Evolutionary conservation across 768 basidiomycete species (phyloP).

Genomic region (Phlebiopsis flavidoalba): DNA sequence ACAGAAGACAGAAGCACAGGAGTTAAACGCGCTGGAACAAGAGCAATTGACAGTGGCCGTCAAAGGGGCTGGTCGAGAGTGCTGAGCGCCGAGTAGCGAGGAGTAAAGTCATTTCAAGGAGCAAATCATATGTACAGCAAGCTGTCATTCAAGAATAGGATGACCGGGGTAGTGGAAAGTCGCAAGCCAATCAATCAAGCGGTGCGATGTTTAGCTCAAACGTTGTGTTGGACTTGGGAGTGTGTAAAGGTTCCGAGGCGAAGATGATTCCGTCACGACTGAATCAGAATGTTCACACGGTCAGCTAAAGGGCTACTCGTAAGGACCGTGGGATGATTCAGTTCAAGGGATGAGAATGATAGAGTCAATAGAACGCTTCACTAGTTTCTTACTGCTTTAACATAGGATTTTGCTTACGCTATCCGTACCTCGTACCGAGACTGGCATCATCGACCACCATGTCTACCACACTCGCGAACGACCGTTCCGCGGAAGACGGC

Average conservation of each 20-base stretch:
- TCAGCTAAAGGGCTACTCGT: too few relatives aligned
- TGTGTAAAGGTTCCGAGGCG: background rate
- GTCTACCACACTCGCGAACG: slow-evolving; percentile 5
- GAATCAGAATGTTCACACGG: too few relatives aligned
- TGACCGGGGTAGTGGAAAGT: background rate
- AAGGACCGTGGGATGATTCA: background rate
- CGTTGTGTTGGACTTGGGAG: background rate
- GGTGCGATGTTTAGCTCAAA: background rate
- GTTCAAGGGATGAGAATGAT: background rate
- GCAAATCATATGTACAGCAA: background rate
- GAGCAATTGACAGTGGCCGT: background rate
- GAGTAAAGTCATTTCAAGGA: background rate
- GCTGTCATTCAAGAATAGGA: background rate
- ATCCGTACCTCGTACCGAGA: background rate
- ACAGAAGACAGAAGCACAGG: background rate
- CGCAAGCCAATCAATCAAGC: background rate
- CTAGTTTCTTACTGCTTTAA: too few relatives aligned
- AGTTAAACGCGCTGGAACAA: background rate
- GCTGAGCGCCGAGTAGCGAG: background rate
- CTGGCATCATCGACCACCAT: background rate
- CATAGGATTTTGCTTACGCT: background rate
- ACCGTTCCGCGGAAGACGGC: slow-evolving; percentile 54
- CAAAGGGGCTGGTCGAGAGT: background rate
- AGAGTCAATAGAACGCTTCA: too few relatives aligned
- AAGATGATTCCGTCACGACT: too few relatives aligned